These are phyloP conservation scores for Brasenia schreberi DNA, from an alignment of 164 flowering plant genomes.

Conservation along the genomic window DNA sequence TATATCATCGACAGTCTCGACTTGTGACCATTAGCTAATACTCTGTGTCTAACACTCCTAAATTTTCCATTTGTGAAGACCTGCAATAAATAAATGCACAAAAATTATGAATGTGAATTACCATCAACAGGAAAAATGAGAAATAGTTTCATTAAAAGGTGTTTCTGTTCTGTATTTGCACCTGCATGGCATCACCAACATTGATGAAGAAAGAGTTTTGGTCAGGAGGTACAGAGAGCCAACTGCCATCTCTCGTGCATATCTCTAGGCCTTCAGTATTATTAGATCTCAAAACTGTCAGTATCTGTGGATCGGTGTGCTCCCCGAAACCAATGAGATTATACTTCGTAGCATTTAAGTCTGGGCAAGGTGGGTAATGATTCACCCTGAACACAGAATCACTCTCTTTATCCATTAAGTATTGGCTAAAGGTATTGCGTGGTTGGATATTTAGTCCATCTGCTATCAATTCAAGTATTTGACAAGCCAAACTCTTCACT, in stretches of 20 bases:
- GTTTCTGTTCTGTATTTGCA: slow-evolving; percentile 6
- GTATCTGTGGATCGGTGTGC: slow-evolving; percentile 93
- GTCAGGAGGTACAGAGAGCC: slow-evolving; percentile 87
- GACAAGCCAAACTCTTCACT: slow-evolving; percentile 37
- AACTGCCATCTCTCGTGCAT: slow-evolving; percentile 54
- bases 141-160: not conserved
- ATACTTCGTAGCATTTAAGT: slow-evolving; percentile 23
- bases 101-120: no score
- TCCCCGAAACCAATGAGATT: slow-evolving; percentile 81
- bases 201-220: slow-evolving; percentile 58
- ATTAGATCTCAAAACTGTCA: slow-evolving; percentile 76
- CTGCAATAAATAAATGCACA: slow-evolving; percentile 20
- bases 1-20: slow-evolving; percentile 80
- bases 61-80: slow-evolving; percentile 92
- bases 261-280: slow-evolving; percentile 71
- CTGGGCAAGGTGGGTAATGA: slow-evolving; percentile 77
- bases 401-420: slow-evolving; percentile 48
- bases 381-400: slow-evolving; percentile 77
- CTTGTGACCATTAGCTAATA: slow-evolving; percentile 37
- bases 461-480: slow-evolving; percentile 50
- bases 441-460: slow-evolving; percentile 41
- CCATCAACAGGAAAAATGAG: not conserved
- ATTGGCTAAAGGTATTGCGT: slow-evolving; percentile 39
- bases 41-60: slow-evolving; percentile 80
- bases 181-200: slow-evolving; percentile 92